These are phyloP conservation scores for Boletus tomentosulus DNA, from an alignment of 768 basidiomycete species.

Conservation along the genomic window DNA sequence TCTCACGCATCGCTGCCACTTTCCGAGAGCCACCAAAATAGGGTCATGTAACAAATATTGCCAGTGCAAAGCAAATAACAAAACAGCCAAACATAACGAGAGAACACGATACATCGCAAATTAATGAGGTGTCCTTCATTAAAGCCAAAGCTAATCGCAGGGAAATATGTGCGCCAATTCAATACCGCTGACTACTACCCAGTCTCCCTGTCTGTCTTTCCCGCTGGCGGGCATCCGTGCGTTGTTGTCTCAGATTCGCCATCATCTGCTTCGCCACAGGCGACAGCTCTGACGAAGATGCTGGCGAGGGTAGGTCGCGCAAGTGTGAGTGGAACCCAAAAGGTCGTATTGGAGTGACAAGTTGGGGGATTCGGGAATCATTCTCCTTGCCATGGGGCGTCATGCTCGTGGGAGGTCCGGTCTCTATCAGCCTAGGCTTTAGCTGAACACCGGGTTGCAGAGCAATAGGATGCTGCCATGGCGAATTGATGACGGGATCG, in stretches of 20 bases:
- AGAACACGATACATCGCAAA: conserved; percentile 12
- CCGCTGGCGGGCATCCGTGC: conserved; percentile 30
- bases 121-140: conserved; percentile 10
- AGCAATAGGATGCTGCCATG: not conserved
- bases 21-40: too few species aligned
- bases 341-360: conserved; percentile 42
- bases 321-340: conserved; percentile 35
- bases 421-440: not conserved
- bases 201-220: conserved; percentile 29
- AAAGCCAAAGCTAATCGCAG: conserved; percentile 12
- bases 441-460: conserved; percentile 4
- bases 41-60: too few species aligned
- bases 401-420: not conserved
- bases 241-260: conserved; percentile 51
- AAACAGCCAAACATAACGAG: conserved; percentile 9
- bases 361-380: conserved; percentile 33
- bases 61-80: conserved; percentile 6
- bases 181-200: conserved; percentile 31
- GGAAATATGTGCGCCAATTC: conserved; percentile 1
- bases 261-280: conserved; percentile 66
- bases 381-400: conserved; percentile 21
- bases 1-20: not conserved
- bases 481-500: conserved; percentile 1
- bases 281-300: conserved; percentile 71
- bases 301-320: conserved; percentile 48